Evolutionary conservation across 83 land plant species (phyloP).

Genomic region (Isoetes engelmannii): DNA sequence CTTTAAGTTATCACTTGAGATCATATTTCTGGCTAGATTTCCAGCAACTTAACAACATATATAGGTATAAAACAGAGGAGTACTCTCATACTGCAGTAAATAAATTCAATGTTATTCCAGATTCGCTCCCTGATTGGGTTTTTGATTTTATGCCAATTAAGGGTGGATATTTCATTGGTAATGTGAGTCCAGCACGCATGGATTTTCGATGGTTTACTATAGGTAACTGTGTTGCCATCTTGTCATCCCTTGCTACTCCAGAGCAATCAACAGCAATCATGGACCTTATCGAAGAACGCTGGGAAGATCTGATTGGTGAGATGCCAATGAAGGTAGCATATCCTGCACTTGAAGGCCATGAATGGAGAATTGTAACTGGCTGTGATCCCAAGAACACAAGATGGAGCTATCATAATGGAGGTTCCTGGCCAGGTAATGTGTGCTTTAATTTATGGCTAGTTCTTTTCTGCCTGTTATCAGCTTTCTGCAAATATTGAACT

Average conservation of each 20-base stretch:
- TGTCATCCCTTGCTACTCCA: conserved; percentile 19
- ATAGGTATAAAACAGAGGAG: conserved; percentile 71
- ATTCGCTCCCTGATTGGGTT: conserved; percentile 23
- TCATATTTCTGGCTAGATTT: conserved; percentile 67
- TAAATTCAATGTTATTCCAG: conserved; percentile 74
- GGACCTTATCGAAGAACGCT: conserved; percentile 19
- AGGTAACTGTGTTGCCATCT: conserved; percentile 20
- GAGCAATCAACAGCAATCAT: conserved; percentile 58
- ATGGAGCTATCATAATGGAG: conserved; percentile 31
- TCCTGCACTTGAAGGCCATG: conserved; percentile 20
- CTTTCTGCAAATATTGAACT: too few species aligned
- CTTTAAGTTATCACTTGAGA: conserved; percentile 65
- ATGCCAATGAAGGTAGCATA: conserved; percentile 22
- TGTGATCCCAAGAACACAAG: conserved; percentile 27
- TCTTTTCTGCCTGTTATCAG: too few species aligned
- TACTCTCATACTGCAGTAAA: conserved; percentile 82
- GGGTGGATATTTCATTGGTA: conserved; percentile 24
- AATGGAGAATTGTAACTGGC: conserved; percentile 23
- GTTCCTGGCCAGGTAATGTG: conserved; percentile 26
- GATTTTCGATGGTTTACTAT: conserved; percentile 25
- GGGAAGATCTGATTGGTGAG: conserved; percentile 24
- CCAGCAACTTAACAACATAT: conserved; percentile 61
- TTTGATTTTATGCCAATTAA: conserved; percentile 23
- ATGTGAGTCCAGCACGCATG: conserved; percentile 23
- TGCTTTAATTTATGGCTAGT: too few species aligned